A percentile compares a stretch with the other conserved stretches of the same genome.
Evolutionary conservation across 2,329 filamentous ascomycete species (phyloP).

Genomic region (Xylariaceae sp.): DNA sequence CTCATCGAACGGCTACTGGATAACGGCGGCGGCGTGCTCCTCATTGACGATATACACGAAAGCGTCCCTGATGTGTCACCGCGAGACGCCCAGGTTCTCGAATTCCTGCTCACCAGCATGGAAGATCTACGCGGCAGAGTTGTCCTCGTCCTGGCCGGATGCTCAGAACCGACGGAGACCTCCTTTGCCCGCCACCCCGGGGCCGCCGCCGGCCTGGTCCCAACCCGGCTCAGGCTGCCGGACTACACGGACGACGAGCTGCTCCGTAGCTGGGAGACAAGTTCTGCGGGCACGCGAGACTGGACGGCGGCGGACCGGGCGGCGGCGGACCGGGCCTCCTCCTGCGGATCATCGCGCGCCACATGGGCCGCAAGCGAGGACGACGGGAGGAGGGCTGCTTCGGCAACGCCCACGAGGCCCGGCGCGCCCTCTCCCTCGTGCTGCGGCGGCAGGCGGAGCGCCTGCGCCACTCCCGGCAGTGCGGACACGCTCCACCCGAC

Average conservation of each 20-base stretch:
- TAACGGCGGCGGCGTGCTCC: background rate
- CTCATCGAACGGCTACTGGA: constrained; percentile 49
- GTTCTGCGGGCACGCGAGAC: background rate
- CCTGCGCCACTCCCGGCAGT: background rate
- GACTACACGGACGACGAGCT: background rate
- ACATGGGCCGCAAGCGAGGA: background rate
- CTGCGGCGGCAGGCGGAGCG: background rate
- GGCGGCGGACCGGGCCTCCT: too few relatives aligned
- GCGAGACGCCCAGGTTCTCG: background rate
- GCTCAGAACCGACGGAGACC: background rate
- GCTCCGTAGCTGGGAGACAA: background rate
- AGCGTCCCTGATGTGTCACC: background rate
- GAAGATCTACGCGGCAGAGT: background rate
- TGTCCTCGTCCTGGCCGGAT: background rate
- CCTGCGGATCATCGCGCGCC: background rate
- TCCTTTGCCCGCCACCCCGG: background rate
- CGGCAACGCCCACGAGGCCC: background rate
- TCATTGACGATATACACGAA: background rate
- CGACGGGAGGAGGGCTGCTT: background rate
- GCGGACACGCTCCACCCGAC: background rate
- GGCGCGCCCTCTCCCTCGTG: background rate
- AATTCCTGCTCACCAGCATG: background rate
- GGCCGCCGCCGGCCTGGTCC: background rate
- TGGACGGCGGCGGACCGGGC: background rate
- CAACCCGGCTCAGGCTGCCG: background rate